phyloP scores from a whole-genome alignment of 1,284 basidiomycete species.

The Hymenochaete sp. region DNA sequence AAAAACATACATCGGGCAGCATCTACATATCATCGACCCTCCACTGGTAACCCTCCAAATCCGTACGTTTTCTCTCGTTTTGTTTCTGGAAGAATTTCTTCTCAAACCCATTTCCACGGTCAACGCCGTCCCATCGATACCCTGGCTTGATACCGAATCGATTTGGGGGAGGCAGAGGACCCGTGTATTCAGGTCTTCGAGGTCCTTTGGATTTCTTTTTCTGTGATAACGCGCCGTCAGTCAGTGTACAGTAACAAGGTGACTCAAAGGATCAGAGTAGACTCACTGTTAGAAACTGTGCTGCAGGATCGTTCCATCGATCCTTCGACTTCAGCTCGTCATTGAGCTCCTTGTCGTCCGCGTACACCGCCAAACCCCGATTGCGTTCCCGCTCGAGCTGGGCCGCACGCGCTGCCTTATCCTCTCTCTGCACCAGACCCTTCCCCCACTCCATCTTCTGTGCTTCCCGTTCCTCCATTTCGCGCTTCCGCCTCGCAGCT shows the following conservation, averaged over 20 bases:
- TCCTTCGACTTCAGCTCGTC: constrained; percentile 71
- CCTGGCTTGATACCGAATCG: constrained; percentile 92
- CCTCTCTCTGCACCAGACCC: constrained; percentile 81
- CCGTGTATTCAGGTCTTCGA: constrained; percentile 76
- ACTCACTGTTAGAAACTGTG: constrained; percentile 82
- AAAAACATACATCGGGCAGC: background rate
- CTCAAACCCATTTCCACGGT: constrained; percentile 92
- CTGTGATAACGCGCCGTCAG: constrained; percentile 28
- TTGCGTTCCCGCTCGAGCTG: constrained; percentile 62
- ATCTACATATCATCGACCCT: constrained; percentile 86
- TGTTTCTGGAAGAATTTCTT: constrained; percentile 80
- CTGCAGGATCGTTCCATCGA: constrained; percentile 92
- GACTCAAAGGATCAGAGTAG: constrained; percentile 6
- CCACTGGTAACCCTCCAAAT: constrained; percentile 72
- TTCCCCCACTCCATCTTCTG: constrained; percentile 96
- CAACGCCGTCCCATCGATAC: constrained; percentile 95
- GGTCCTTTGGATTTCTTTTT: constrained; percentile 71
- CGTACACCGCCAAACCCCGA: constrained; percentile 67
- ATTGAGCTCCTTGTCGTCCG: constrained; percentile 82
- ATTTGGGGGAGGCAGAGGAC: constrained; percentile 87
- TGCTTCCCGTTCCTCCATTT: constrained; percentile 75
- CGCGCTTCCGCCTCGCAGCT: constrained; percentile 67
- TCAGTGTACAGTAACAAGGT: constrained; percentile 1
- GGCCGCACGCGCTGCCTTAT: constrained; percentile 52
- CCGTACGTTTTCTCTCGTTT: constrained; percentile 64